Base-by-base conservation (phyloP, 2,329 filamentous ascomycete genomes). In the Fusarium equiseti region DNA sequence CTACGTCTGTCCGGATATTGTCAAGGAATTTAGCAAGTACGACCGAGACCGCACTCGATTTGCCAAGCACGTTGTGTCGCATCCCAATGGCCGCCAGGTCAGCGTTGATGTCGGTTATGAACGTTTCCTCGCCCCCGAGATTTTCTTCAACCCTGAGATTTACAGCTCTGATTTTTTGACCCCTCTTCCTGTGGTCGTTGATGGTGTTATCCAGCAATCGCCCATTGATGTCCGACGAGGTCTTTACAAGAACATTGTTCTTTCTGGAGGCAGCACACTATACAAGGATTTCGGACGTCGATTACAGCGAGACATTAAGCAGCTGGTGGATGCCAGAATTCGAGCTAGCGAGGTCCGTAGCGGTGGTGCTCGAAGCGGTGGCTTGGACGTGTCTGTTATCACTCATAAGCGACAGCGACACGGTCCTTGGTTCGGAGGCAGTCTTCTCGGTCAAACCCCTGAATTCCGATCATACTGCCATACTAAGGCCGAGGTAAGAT, bases 101-200 rank as follows among this genome's bases (percentile, higher is more conserved):
- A 88, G 86, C 3, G 94, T 99, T 49, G 97, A 99, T 77, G 93
- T 99, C 56, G 96, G 96, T 56, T 99, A 98, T 83, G 96, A 99
- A 82, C 92, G 96, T 35, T 99, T 99, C 87, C 87, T 99, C 65
- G 96, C 96, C 4, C 97, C 97, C 26, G 96, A 99, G 82, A 99
- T 99, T 79, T 99, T 99, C 84, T 99, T 99, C 89, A 99, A 99
- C 83, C 96, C 96, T 31, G 96, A 99, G 84, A 99, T 99, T 77
- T 98, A 98, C 87, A 97, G 94, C 68, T 98, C 95, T 73, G 96
- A 99, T 80, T 99, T 99, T 86, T 85, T 99, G 72, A 99, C 96
- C 15, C 96, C 96, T 16, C 88, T 99, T 11, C 96, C 96, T 26
- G 92, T 89, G 53, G 96, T 99, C 53, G 97, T 99, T 68, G 96